phyloP scores from a whole-genome alignment of 805 yeast genomes.

The Huiozyma sinensis region DNA sequence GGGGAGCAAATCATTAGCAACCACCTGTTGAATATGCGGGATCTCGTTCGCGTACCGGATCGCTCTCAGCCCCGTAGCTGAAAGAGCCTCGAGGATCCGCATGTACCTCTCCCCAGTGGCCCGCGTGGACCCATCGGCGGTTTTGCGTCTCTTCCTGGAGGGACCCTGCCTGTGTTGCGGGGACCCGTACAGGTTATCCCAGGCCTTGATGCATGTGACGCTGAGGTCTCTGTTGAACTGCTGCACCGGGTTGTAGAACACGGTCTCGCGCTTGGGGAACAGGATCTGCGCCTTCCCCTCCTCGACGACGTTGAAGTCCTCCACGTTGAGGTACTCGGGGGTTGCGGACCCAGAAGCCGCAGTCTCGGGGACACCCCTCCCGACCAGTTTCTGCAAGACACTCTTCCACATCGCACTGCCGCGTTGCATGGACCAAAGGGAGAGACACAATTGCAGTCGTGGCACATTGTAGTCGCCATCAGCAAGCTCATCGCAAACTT shows the following conservation, averaged over 20 bases:
- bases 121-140: constrained; percentile 15
- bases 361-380: no score
- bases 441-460: background rate
- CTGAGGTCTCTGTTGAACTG: constrained; percentile 92
- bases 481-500: background rate
- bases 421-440: no score
- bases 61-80: constrained; percentile 93
- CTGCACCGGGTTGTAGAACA: constrained; percentile 92
- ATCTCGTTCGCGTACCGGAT: constrained; percentile 88
- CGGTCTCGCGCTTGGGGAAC: constrained; percentile 71
- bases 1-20: constrained; percentile 83
- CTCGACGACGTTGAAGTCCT: constrained; percentile 32
- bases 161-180: constrained; percentile 14
- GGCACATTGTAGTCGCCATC: background rate
- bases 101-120: constrained; percentile 30
- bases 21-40: constrained; percentile 57
- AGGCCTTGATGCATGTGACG: constrained; percentile 75
- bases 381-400: no score
- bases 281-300: constrained; percentile 84
- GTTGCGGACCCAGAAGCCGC: no score
- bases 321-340: constrained; percentile 13
- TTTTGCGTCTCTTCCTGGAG: constrained; percentile 20
- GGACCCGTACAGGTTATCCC: constrained; percentile 51
- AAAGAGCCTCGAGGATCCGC: constrained; percentile 74
- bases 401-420: no score